These are phyloP conservation scores for Cryptosporidium meleagridis DNA, from an alignment of 169 alveolate genomes.

Conservation along the genomic window DNA sequence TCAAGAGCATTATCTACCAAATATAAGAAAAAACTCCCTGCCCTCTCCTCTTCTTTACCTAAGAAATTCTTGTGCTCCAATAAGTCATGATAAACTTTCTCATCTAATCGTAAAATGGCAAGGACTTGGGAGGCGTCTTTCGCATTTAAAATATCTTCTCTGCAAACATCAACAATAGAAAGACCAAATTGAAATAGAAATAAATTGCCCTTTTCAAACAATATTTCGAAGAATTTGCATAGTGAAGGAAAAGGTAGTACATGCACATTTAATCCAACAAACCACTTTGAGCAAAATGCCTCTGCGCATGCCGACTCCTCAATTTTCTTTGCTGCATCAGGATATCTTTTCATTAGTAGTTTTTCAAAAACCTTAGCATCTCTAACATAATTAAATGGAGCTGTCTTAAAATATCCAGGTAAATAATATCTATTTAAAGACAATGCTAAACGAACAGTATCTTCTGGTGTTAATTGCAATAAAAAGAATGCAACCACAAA, in stretches of 20 bases:
- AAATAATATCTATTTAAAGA: constrained; percentile 77
- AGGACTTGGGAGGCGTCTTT: constrained; percentile 77
- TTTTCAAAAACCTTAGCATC: constrained; percentile 80
- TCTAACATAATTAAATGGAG: constrained; percentile 81
- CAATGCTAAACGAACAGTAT: constrained; percentile 74
- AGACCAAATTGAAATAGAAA: constrained; percentile 78
- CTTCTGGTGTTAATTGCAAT: constrained; percentile 75
- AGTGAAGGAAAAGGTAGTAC: constrained; percentile 80
- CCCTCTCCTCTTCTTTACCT: constrained; percentile 16
- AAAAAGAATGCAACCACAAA: constrained; percentile 79
- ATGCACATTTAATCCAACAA: constrained; percentile 80
- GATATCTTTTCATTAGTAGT: constrained; percentile 53
- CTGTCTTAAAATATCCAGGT: constrained; percentile 81
- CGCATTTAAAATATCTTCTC: constrained; percentile 75
- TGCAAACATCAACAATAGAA: constrained; percentile 67
- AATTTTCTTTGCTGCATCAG: constrained; percentile 72
- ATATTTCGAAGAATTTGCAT: constrained; percentile 75
- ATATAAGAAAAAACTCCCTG: constrained; percentile 77
- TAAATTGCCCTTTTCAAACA: constrained; percentile 71
- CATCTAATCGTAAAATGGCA: constrained; percentile 79
- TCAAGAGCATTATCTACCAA: constrained; percentile 77
- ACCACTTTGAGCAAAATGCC: constrained; percentile 81
- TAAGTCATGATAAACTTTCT: constrained; percentile 66
- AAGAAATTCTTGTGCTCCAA: constrained; percentile 23
- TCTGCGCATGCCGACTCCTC: constrained; percentile 78